These are phyloP conservation scores for Nepenthes mirabilis DNA, from an alignment of 148 eudicot species.

Conservation along the genomic window DNA sequence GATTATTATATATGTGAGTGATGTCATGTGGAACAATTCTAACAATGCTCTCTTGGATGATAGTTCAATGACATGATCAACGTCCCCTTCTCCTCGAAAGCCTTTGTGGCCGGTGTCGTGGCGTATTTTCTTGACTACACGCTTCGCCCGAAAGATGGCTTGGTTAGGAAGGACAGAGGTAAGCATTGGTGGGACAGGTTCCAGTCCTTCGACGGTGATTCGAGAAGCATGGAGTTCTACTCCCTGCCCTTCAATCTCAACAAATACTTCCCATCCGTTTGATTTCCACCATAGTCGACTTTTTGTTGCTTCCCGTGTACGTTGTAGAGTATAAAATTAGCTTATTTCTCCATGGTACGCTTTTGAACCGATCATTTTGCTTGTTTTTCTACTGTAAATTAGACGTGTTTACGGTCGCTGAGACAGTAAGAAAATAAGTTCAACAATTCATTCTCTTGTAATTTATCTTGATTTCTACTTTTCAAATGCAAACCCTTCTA, in stretches of 20 bases:
- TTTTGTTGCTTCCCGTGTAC: too few species aligned
- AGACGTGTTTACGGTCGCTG: not conserved
- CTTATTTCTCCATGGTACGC: constrained; percentile 3
- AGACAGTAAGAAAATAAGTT: too few species aligned
- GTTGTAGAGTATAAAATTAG: too few species aligned
- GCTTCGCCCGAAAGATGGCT: constrained; percentile 39
- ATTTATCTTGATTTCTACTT: too few species aligned
- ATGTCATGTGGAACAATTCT: too few species aligned
- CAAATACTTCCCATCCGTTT: constrained; percentile 83
- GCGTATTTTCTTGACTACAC: constrained; percentile 93
- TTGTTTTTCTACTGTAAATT: constrained; percentile 25
- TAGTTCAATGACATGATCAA: constrained; percentile 91
- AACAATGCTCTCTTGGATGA: constrained; percentile 3
- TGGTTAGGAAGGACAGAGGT: constrained; percentile 70
- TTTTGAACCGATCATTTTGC: too few species aligned
- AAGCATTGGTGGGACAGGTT: constrained; percentile 99
- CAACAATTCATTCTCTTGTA: too few species aligned
- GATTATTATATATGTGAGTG: too few species aligned
- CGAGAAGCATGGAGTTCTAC: constrained; percentile 84
- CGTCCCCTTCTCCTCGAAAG: constrained; percentile 87
- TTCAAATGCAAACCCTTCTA: too few species aligned
- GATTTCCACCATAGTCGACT: constrained; percentile 14
- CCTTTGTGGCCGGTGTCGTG: constrained; percentile 73
- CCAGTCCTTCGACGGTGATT: constrained; percentile 49
- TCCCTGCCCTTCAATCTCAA: constrained; percentile 88